These are phyloP conservation scores for Albatrellus sp. DNA, from an alignment of 1,284 basidiomycete genomes.

Conservation along the genomic window DNA sequence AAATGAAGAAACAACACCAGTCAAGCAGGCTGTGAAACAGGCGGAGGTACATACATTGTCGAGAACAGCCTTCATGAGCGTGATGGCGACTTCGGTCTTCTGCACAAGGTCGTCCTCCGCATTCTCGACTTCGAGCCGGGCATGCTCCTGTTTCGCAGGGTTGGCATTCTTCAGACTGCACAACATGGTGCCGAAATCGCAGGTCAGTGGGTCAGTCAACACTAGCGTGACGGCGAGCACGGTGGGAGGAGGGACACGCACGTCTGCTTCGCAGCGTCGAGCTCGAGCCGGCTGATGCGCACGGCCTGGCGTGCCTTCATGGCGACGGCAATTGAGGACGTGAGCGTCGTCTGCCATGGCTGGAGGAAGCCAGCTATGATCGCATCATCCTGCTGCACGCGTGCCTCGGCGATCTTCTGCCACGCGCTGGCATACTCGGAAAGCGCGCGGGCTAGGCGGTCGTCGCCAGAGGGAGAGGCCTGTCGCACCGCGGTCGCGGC, in stretches of 20 bases:
- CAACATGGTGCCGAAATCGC: not conserved
- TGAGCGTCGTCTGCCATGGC: conserved; percentile 87
- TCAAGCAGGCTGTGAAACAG: not conserved
- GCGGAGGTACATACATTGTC: conserved; percentile 63
- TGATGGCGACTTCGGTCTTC: conserved; percentile 96
- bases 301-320: conserved; percentile 89
- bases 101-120: conserved; percentile 94
- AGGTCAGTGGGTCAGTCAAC: not conserved
- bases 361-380: conserved; percentile 76
- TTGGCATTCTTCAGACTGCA: conserved; percentile 64
- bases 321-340: conserved; percentile 72
- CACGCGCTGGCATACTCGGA: conserved; percentile 72
- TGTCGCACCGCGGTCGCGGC: conserved; percentile 49
- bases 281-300: conserved; percentile 59
- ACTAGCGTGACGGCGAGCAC: not conserved
- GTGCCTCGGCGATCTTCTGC: conserved; percentile 81
- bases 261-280: conserved; percentile 50
- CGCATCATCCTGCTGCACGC: conserved; percentile 71
- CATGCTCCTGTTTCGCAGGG: conserved; percentile 77
- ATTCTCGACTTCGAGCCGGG: conserved; percentile 83
- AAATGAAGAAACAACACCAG: not conserved
- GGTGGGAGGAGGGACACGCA: conserved; percentile 17
- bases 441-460: conserved; percentile 69
- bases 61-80: conserved; percentile 94
- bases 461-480: conserved; percentile 29